phyloP scores from a whole-genome alignment of 2,329 filamentous ascomycete genomes.

The Colletotrichum filicis region DNA sequence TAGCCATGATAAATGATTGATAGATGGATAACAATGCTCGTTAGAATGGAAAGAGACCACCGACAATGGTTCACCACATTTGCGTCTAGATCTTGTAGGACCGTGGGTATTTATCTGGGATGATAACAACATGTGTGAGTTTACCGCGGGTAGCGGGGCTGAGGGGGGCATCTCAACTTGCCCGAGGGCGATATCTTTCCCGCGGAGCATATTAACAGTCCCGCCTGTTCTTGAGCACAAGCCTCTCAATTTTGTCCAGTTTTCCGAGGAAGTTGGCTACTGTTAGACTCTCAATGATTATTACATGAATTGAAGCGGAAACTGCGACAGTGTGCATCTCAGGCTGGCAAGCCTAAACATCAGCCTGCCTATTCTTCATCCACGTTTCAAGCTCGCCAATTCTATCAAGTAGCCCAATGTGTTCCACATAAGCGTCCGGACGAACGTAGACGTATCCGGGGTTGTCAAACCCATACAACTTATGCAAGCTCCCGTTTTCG shows the following conservation, averaged over 20 bases:
- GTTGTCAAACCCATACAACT: conserved; percentile 41
- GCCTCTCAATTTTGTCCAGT: neutral
- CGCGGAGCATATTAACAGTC: neutral
- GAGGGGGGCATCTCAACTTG: neutral
- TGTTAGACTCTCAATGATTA: neutral
- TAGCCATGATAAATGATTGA: conserved; percentile 11
- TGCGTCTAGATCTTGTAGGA: neutral
- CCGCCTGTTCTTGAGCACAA: neutral
- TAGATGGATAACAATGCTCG: neutral
- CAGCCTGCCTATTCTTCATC: neutral
- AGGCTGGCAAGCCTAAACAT: neutral
- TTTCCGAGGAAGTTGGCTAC: neutral
- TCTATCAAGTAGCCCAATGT: neutral
- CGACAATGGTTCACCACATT: accelerated
- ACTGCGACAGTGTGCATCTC: neutral
- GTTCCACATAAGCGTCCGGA: neutral
- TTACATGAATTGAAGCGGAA: neutral
- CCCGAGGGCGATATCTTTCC: conserved; percentile 12
- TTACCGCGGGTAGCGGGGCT: conserved; percentile 24
- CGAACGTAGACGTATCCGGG: neutral
- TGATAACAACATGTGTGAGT: neutral
- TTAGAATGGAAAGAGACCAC: neutral
- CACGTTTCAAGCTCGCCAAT: neutral
- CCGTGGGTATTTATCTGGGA: conserved; percentile 6
- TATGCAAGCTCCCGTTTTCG: conserved; percentile 40